Percentiles rank a stretch among this genome's conserved stretches.
Conservation (phyloP, 1,284 basidiomycete species). For the Caloboletus inedulis region DNA sequence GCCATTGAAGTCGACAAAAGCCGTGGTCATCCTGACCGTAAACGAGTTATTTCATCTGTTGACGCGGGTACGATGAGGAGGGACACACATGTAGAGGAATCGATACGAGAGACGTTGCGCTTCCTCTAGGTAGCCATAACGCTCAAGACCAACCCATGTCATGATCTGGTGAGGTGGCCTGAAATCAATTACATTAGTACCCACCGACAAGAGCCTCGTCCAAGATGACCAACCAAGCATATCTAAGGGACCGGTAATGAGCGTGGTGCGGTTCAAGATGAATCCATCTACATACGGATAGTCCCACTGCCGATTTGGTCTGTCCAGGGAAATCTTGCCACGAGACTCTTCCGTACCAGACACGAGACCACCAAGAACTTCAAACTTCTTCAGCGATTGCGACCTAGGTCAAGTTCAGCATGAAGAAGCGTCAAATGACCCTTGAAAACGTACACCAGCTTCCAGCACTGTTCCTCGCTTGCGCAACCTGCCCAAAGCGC, state of each 20-base stretch:
- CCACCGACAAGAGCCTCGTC: background rate
- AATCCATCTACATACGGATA: conserved; percentile 60
- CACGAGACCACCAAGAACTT: conserved; percentile 93
- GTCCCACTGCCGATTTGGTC: conserved; percentile 99
- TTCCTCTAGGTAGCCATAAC: conserved; percentile 93
- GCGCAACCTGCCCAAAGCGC: conserved; percentile 97
- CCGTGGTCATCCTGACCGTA: conserved; percentile 77
- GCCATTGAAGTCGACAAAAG: conserved; percentile 94
- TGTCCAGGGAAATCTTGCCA: conserved; percentile 90
- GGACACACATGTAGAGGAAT: conserved; percentile 89
- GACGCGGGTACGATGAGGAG: background rate
- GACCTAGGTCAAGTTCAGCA: conserved; percentile 46
- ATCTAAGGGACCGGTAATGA: conserved; percentile 39
- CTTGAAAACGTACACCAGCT: conserved; percentile 70
- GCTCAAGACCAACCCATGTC: conserved; percentile 95
- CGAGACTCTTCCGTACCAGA: conserved; percentile 96
- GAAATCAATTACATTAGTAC: conserved; percentile 7
- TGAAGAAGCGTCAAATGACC: conserved; percentile 3
- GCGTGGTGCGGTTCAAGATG: conserved; percentile 10
- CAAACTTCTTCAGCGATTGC: conserved; percentile 90
- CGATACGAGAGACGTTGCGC: conserved; percentile 92
- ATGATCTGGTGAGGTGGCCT: conserved; percentile 98
- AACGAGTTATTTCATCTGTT: conserved; percentile 2
- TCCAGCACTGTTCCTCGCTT: conserved; percentile 90
- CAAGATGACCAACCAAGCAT: conserved; percentile 51